A percentile compares a stretch with the other conserved stretches of the same genome.
phyloP scores from a whole-genome alignment of 1,284 basidiomycete genomes.

The Anthracocystis setariae region DNA sequence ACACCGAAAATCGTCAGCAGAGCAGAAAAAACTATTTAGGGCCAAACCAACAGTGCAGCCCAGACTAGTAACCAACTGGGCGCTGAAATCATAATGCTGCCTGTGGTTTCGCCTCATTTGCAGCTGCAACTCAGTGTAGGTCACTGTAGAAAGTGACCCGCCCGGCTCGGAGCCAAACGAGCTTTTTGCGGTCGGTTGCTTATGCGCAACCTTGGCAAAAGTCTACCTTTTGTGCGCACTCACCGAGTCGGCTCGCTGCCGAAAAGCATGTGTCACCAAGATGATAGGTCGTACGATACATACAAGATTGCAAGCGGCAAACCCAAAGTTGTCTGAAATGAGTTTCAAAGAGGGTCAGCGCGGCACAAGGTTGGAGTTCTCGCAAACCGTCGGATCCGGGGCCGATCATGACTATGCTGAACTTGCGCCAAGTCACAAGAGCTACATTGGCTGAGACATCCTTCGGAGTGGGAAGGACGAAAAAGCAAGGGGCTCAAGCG shows the following conservation, averaged over 20 bases:
- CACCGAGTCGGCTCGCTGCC: slow-evolving; percentile 10
- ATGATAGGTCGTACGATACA: not conserved
- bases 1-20: slow-evolving; percentile 7
- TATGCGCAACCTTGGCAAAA: not conserved
- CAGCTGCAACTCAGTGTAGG: no score
- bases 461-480: not conserved
- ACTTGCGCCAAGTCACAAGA: slow-evolving; percentile 14
- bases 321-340: slow-evolving; percentile 6
- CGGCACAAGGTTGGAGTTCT: slow-evolving; percentile 3
- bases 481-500: not conserved
- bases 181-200: not conserved
- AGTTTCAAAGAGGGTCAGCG: not conserved
- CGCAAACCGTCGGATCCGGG: slow-evolving; percentile 2
- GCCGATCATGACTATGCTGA: slow-evolving; percentile 1
- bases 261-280: slow-evolving; percentile 12
- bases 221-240: slow-evolving; percentile 5
- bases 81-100: slow-evolving; percentile 6
- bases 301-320: slow-evolving; percentile 6
- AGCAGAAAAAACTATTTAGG: slow-evolving; percentile 7
- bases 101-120: slow-evolving; percentile 3
- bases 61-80: no score
- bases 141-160: no score
- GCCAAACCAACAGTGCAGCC: slow-evolving; percentile 6
- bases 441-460: not conserved
- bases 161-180: no score